These are phyloP conservation scores for Farysia itapuensis DNA, from an alignment of 1,284 basidiomycete species.

Conservation along the genomic window DNA sequence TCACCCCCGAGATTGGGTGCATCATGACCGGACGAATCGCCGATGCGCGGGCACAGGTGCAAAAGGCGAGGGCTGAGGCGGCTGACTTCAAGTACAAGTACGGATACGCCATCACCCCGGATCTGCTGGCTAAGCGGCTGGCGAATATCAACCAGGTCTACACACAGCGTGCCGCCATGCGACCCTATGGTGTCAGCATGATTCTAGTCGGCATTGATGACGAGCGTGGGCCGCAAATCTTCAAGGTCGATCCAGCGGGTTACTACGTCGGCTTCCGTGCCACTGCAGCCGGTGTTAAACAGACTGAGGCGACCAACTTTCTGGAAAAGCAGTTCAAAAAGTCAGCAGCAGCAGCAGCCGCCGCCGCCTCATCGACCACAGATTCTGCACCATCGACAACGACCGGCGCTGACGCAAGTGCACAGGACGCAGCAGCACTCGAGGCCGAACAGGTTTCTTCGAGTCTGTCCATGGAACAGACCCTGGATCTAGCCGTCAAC, in stretches of 20 bases:
- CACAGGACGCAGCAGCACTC: slow-evolving; percentile 42
- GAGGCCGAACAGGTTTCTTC: slow-evolving; percentile 38
- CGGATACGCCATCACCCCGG: slow-evolving; percentile 96
- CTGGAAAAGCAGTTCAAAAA: slow-evolving; percentile 99
- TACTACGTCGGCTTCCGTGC: slow-evolving; percentile 99
- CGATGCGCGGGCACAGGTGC: slow-evolving; percentile 88
- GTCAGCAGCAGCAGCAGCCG: slow-evolving; percentile 60
- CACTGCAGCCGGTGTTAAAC: slow-evolving; percentile 92
- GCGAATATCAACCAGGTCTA: slow-evolving; percentile 99
- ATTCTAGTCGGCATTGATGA: slow-evolving; percentile 90
- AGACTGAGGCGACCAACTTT: slow-evolving; percentile 94
- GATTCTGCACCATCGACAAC: background rate
- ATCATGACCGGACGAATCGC: slow-evolving; percentile 96
- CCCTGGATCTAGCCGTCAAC: slow-evolving; percentile 82
- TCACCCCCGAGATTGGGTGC: slow-evolving; percentile 94
- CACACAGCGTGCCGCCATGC: slow-evolving; percentile 95
- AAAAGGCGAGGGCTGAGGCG: slow-evolving; percentile 84
- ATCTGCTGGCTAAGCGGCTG: slow-evolving; percentile 86
- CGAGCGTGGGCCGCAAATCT: slow-evolving; percentile 82
- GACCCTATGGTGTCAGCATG: slow-evolving; percentile 95
- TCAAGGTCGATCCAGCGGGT: slow-evolving; percentile 97
- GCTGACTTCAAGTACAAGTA: slow-evolving; percentile 92
- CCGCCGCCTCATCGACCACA: slow-evolving; percentile 1
- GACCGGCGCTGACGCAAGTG: slow-evolving; percentile 5
- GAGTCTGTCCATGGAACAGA: slow-evolving; percentile 43